phyloP scores from a whole-genome alignment of 495 filamentous ascomycete species.

The Collariella sp. region DNA sequence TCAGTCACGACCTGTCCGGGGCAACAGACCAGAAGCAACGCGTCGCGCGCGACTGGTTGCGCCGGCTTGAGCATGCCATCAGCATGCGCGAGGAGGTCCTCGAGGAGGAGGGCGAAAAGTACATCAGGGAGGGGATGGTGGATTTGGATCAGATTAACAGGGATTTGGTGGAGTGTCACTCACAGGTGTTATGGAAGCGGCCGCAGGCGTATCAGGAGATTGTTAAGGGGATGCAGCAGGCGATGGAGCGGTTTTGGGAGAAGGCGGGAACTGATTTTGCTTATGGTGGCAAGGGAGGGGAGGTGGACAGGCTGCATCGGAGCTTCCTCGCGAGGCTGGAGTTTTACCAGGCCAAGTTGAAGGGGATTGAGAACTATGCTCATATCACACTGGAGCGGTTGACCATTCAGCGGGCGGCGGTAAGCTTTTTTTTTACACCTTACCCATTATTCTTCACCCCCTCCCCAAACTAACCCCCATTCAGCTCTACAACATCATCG shows the following conservation, averaged over 20 bases:
- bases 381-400: conserved; percentile 46
- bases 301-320: conserved; percentile 33
- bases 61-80: conserved; percentile 48
- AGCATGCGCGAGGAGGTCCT: conserved; percentile 47
- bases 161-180: conserved; percentile 50
- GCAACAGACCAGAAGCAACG: conserved; percentile 48
- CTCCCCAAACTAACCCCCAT: neutral
- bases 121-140: conserved; percentile 39
- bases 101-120: conserved; percentile 32
- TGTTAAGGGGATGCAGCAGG: conserved; percentile 32
- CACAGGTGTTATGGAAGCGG: conserved; percentile 49
- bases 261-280: conserved; percentile 6
- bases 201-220: conserved; percentile 50
- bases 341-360: conserved; percentile 47
- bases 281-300: conserved; percentile 18
- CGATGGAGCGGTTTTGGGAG: conserved; percentile 37
- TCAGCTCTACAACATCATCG: conserved; percentile 49
- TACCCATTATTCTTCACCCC: neutral
- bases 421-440: conserved; percentile 23
- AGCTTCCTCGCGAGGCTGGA: conserved; percentile 41
- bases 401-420: conserved; percentile 46
- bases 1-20: conserved; percentile 41
- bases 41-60: conserved; percentile 47
- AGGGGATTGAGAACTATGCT: conserved; percentile 49
- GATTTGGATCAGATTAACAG: conserved; percentile 48